Base-by-base conservation (phyloP, 2,329 filamentous ascomycete genomes). In the Endothia cerciana region DNA sequence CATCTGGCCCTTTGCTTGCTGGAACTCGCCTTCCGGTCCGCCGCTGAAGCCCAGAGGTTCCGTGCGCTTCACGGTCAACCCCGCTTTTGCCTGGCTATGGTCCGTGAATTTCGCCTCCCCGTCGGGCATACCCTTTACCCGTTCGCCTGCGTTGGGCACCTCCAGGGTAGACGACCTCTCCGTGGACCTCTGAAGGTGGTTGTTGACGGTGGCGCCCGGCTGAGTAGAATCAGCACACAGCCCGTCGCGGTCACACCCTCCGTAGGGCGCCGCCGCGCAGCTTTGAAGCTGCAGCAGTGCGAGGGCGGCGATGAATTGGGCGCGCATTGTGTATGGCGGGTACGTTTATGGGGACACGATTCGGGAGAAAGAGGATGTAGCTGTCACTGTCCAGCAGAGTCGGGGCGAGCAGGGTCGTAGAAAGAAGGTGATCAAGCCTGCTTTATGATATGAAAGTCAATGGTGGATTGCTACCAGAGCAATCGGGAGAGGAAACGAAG, bases 391-490 rank as follows among this genome's bases (percentile, higher is more conserved):
- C 19, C 30, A 56, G 19, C 30, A 56, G 30, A n/a, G 28, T 13
- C 30, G 25, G 17, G 13, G 15, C 25, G 13, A 15, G 4, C 3
- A 28, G 1, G 22, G 22, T 51, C 13, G 22, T 4, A 25, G n/a
- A 59, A 6, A 43, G n/a, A 25, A 25, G 10, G 41, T 10, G 25
- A 45, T 60, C 38, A 60, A 60, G 57, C 57, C 57, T 43, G 57
- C 40, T 47, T 60, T 13, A 28, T 33, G 19, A 30, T 38, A 36
- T 25, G 17, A 33, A n/a, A 30, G 13, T 3, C 1, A 5, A 45
- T 43, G 17, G 10, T 7, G 17, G 25, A 45, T 15, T 60, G 57
- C 57, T 60, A 33, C 57, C 57, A n/a, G 57, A 60, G 57, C 57
- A 60, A 25, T 19, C n/a, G 40, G 47, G 17, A 2, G 19, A 43